phyloP scores from a whole-genome alignment of 208 protist species.

The Wallacemonas collosoma region DNA sequence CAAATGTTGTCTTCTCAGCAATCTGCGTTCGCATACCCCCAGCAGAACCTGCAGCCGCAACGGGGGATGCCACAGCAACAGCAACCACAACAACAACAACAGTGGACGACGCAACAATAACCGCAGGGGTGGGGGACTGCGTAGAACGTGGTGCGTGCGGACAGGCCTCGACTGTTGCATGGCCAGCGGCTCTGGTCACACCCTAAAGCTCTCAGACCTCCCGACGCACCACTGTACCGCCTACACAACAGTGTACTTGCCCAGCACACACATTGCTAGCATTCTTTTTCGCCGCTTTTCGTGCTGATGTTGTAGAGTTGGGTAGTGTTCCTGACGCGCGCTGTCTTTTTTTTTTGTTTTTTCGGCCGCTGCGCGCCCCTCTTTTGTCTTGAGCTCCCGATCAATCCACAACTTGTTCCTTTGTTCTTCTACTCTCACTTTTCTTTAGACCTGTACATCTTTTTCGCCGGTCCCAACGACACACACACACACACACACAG shows the following conservation, averaged over 20 bases:
- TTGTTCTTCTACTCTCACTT: slow-evolving; percentile 7
- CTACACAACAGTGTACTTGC: too few species aligned
- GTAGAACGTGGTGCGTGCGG: not conserved
- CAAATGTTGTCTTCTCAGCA: not conserved
- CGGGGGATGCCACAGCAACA: slow-evolving; percentile 1
- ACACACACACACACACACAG: not conserved
- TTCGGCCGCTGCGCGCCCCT: not conserved
- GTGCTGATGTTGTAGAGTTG: too few species aligned
- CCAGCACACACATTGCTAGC: too few species aligned
- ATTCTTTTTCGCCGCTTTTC: too few species aligned
- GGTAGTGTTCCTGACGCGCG: too few species aligned
- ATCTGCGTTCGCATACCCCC: not conserved
- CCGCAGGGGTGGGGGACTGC: not conserved
- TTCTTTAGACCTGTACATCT: slow-evolving; percentile 16
- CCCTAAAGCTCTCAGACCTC: too few species aligned
- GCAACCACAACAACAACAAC: slow-evolving; percentile 14
- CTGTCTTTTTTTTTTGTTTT: slow-evolving; percentile 10
- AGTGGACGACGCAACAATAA: not conserved
- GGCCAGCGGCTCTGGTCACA: too few species aligned
- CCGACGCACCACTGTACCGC: too few species aligned
- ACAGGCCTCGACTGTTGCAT: too few species aligned
- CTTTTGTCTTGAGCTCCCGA: slow-evolving; percentile 3
- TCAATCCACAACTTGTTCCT: not conserved
- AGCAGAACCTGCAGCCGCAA: not conserved
- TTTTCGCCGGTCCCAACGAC: slow-evolving; percentile 5